Percentiles rank a stretch among this genome's conserved stretches.
Evolutionary conservation across 2,329 filamentous ascomycete genomes (phyloP).

Genomic region (Xylariales sp.): DNA sequence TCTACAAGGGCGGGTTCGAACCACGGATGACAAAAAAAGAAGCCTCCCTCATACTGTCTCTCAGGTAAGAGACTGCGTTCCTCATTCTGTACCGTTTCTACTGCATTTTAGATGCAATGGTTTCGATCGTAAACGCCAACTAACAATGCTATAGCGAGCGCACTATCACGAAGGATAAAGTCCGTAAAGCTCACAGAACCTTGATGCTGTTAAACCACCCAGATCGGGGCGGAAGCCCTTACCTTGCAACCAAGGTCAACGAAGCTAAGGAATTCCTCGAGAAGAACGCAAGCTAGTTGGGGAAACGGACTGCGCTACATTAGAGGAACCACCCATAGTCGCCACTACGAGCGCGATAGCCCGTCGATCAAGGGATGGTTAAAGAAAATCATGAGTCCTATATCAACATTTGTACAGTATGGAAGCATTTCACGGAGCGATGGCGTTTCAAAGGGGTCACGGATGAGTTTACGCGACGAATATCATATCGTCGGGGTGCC

Average conservation of each 20-base stretch:
- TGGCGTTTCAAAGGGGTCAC: conserved; percentile 45
- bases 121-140: background rate
- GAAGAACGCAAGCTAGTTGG: conserved; percentile 63
- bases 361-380: background rate
- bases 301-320: background rate
- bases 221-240: conserved; percentile 95
- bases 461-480: conserved; percentile 33
- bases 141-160: conserved; percentile 73
- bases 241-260: conserved; percentile 97
- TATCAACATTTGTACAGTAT: conserved; percentile 42
- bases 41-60: conserved; percentile 88
- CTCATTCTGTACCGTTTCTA: background rate
- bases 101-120: too few species aligned
- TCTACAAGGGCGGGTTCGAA: conserved; percentile 99
- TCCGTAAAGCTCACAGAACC: conserved; percentile 93
- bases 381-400: conserved; percentile 5
- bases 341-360: conserved; percentile 1
- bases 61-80: conserved; percentile 73
- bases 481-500: conserved; percentile 19
- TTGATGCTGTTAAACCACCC: conserved; percentile 99
- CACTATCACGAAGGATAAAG: conserved; percentile 87
- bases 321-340: background rate
- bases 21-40: conserved; percentile 92
- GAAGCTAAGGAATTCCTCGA: conserved; percentile 97
- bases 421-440: conserved; percentile 45